Evolutionary conservation across 2,329 filamentous ascomycete genomes (phyloP).

Genomic region (Colletotrichum eremochloae): DNA sequence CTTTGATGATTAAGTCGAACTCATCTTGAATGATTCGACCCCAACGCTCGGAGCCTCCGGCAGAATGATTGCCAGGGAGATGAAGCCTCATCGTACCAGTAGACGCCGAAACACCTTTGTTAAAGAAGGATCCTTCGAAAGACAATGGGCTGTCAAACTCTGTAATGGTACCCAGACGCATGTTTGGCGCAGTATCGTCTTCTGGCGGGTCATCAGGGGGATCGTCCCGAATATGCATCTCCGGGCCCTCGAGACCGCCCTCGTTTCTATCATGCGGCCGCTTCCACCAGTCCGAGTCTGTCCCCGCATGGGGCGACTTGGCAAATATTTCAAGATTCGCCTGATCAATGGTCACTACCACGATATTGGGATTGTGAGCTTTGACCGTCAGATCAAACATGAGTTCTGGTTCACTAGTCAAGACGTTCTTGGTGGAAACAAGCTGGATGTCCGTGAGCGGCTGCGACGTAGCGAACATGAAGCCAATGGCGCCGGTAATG

Average conservation of each 20-base stretch:
- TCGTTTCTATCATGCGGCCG: conserved; percentile 52
- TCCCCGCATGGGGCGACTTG: conserved; percentile 90
- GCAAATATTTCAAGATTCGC: conserved; percentile 95
- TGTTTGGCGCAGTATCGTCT: conserved; percentile 81
- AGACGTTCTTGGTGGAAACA: conserved; percentile 85
- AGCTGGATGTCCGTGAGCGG: conserved; percentile 85
- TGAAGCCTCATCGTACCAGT: conserved; percentile 86
- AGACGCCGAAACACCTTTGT: conserved; percentile 77
- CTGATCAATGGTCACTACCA: conserved; percentile 86
- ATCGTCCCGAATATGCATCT: conserved; percentile 49
- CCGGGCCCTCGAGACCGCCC: conserved; percentile 30
- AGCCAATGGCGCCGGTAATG: conserved; percentile 86
- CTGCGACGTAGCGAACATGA: conserved; percentile 92
- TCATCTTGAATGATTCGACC: conserved; percentile 90
- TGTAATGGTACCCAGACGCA: conserved; percentile 90
- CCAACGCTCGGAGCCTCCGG: conserved; percentile 89
- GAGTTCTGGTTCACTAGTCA: conserved; percentile 93
- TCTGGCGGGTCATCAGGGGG: conserved; percentile 69
- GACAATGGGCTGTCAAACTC: conserved; percentile 88
- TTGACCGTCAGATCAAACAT: conserved; percentile 93
- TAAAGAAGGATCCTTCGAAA: conserved; percentile 92
- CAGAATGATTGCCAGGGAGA: conserved; percentile 89
- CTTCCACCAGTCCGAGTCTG: conserved; percentile 72
- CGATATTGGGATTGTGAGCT: conserved; percentile 93
- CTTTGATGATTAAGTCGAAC: conserved; percentile 93